Conservation (phyloP, 1,139 yeast genomes). For the Debaryomyces singareniensis region DNA sequence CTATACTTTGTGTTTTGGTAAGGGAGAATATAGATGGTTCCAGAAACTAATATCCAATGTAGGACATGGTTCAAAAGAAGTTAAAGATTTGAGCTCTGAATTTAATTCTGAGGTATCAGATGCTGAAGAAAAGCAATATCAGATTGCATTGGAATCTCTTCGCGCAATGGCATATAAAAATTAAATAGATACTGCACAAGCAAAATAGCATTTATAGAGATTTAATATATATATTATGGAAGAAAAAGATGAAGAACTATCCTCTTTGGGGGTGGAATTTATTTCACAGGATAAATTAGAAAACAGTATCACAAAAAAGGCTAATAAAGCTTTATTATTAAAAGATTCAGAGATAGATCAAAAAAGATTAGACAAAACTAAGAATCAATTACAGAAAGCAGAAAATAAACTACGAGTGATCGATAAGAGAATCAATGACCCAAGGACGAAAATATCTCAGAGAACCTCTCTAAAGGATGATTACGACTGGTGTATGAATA, state of each 20-base stretch:
- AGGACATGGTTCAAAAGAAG: slow-evolving; percentile 19
- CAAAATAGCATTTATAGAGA: neutral
- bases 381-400: slow-evolving; percentile 38
- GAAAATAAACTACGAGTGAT: slow-evolving; percentile 39
- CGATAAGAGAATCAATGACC: slow-evolving; percentile 41
- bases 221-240: slow-evolving; percentile 3
- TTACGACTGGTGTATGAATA: slow-evolving; percentile 42
- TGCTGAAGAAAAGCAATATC: slow-evolving; percentile 22
- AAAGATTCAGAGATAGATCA: slow-evolving; percentile 70
- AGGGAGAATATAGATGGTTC: slow-evolving; percentile 70
- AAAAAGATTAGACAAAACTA: slow-evolving; percentile 65
- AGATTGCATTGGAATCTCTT: slow-evolving; percentile 15
- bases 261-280: slow-evolving; percentile 33
- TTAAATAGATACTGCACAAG: neutral
- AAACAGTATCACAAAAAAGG: slow-evolving; percentile 60
- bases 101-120: slow-evolving; percentile 14
- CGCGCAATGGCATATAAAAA: neutral
- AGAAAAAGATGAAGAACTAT: slow-evolving; percentile 13
- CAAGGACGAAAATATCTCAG: slow-evolving; percentile 62
- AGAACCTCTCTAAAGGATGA: slow-evolving; percentile 51
- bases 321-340: slow-evolving; percentile 52
- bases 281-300: slow-evolving; percentile 78
- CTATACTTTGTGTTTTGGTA: slow-evolving; percentile 62
- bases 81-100: slow-evolving; percentile 19
- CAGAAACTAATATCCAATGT: slow-evolving; percentile 42